These are phyloP conservation scores for Graphilbum fragrans DNA, from an alignment of 2,329 filamentous ascomycete species.

Conservation along the genomic window DNA sequence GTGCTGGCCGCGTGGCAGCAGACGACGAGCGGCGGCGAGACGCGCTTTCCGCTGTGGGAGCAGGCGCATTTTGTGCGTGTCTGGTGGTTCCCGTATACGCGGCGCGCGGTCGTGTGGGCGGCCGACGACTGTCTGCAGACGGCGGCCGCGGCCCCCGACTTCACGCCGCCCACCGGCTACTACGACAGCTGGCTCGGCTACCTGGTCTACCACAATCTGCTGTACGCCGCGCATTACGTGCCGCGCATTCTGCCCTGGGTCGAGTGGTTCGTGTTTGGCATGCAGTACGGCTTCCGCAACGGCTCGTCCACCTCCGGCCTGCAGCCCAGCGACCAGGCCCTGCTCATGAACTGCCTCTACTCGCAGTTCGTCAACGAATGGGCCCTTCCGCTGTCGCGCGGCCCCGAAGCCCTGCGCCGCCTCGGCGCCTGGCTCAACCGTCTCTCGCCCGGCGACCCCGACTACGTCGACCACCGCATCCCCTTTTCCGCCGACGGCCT, in stretches of 20 bases:
- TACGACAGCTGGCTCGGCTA: conserved; percentile 77
- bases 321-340: conserved; percentile 65
- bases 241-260: conserved; percentile 75
- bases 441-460: conserved; percentile 39
- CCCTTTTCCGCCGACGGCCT: conserved; percentile 57
- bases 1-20: conserved; percentile 59
- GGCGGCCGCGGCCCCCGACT: conserved; percentile 17
- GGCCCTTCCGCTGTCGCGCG: conserved; percentile 77
- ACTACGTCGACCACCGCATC: conserved; percentile 49
- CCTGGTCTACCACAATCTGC: conserved; percentile 81
- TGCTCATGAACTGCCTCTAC: conserved; percentile 95
- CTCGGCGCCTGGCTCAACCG: conserved; percentile 78
- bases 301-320: conserved; percentile 57
- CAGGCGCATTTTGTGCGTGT: conserved; percentile 80
- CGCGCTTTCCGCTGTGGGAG: conserved; percentile 54
- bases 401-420: conserved; percentile 74
- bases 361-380: conserved; percentile 99
- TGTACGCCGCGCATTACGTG: conserved; percentile 66
- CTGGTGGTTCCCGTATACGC: conserved; percentile 95
- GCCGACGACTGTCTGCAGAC: conserved; percentile 65
- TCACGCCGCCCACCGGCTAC: conserved; percentile 53
- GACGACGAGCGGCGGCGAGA: conserved; percentile 57
- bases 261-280: conserved; percentile 93
- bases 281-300: conserved; percentile 79
- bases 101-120: conserved; percentile 77